Evolutionary conservation across 2,329 filamentous ascomycete genomes (phyloP), one percentile per base, ranked within the genome.

Genomic region (Fusarium verticillioides): DNA sequence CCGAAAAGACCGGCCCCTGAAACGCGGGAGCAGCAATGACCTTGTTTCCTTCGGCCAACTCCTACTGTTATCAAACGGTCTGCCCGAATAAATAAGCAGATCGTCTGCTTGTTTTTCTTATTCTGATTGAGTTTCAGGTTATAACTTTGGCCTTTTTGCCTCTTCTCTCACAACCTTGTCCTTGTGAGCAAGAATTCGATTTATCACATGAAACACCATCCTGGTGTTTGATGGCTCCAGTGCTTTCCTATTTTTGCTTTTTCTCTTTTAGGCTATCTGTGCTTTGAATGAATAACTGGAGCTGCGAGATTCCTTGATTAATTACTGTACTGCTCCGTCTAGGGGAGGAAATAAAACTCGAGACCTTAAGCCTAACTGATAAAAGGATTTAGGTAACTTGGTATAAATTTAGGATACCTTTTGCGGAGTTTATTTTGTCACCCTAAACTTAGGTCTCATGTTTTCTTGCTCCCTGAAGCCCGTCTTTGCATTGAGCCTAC

Each of bases 41-140:
- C 60, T 54, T 57, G 56, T 28, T 37, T 68, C 40, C 19, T 36
- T 56, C 49, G 42, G 39, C 46, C 58, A 58, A 43, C 26, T 53
- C 53, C 43, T 54, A 18, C 50, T 54, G 50, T 40, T 40, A 54
- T n/a, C 50, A 40, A 54, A 58, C 42, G 37, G 66, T 56, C 28
- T 67, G 42, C 12, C 37, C 47, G 43, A 62, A 50, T 58, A 28
- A 15, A 43, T 56, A 69, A 40, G 37, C 19, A 59, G 42, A 63
- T 71, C 47, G 23, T 42, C 57, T 53, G 26, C 28, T 61, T 52
- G 11, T 49, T 52, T 64, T 61, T 56, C 61, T 52, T 69, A 21
- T 60, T 52, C 15, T 42, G 53, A 47, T 70, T 67, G 52, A 23
- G 70, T 74, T 73, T 74, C 70, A 73, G 70, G 70, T 67, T 68